Evolutionary conservation across 2,329 filamentous ascomycete genomes (phyloP).

Genomic region (Davidsoniella neocaledoniae): DNA sequence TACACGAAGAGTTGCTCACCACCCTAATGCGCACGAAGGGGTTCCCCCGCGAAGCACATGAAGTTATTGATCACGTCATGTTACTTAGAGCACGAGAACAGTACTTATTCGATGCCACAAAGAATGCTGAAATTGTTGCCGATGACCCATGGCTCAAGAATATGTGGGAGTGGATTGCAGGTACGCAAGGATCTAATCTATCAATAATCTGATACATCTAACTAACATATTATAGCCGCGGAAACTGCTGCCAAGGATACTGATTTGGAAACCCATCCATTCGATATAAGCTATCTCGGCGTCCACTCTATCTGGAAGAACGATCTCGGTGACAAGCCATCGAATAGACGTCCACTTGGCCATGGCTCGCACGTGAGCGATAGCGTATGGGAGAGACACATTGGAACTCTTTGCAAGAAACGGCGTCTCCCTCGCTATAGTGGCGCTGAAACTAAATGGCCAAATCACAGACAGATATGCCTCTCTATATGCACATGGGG

Average conservation of each 20-base stretch:
- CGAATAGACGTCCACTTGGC: conserved; percentile 30
- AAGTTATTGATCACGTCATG: conserved; percentile 39
- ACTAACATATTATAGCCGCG: conserved; percentile 29
- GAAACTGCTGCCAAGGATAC: conserved; percentile 46
- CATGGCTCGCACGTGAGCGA: conserved; percentile 27
- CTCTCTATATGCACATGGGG: conserved; percentile 62
- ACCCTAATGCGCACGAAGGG: conserved; percentile 28
- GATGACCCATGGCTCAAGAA: conserved; percentile 63
- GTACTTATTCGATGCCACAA: conserved; percentile 46
- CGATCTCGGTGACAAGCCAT: conserved; percentile 38
- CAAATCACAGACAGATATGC: conserved; percentile 57
- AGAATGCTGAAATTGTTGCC: conserved; percentile 48
- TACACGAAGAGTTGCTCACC: conserved; percentile 37
- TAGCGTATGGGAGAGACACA: conserved; percentile 40
- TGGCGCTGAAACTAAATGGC: conserved; percentile 44
- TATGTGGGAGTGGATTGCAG: conserved; percentile 60
- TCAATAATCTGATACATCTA: not conserved
- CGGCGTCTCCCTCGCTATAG: conserved; percentile 45
- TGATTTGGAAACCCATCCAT: conserved; percentile 50
- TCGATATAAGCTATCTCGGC: conserved; percentile 63
- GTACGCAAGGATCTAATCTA: conserved; percentile 24
- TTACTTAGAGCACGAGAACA: conserved; percentile 42
- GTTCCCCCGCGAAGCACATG: conserved; percentile 34
- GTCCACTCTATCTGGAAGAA: conserved; percentile 58
- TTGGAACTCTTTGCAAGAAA: conserved; percentile 47